phyloP scores from a whole-genome alignment of 75 land plant species.

The Larix kaempferi region DNA sequence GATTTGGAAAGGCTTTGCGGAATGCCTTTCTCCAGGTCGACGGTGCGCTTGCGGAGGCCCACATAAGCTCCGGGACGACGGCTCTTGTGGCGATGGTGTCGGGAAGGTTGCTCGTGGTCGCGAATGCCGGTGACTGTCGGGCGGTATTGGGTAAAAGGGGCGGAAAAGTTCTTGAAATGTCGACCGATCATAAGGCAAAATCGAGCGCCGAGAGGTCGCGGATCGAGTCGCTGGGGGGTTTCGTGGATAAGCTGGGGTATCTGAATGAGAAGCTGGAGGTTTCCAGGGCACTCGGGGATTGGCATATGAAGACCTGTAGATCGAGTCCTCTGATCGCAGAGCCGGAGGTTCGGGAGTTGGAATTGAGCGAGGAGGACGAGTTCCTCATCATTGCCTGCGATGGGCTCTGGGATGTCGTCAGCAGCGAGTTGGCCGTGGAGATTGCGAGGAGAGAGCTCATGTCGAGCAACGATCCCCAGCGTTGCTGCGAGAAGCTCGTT shows the following conservation, averaged over 20 bases:
- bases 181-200: conserved; percentile 12
- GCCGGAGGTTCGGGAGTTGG: neutral
- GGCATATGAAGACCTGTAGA: no score
- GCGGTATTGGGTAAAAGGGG: conserved; percentile 5
- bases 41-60: neutral
- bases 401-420: conserved; percentile 13
- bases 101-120: conserved; percentile 2
- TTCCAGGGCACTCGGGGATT: conserved; percentile 9
- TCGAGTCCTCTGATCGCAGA: conserved; percentile 1
- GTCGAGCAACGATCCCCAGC: conserved; percentile 1
- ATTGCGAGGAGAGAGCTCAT: conserved; percentile 4
- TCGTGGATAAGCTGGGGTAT: neutral
- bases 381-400: conserved; percentile 13
- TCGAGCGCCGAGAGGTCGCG: conserved; percentile 3
- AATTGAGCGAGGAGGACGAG: conserved; percentile 8
- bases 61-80: conserved; percentile 4
- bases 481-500: neutral
- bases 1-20: neutral
- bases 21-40: conserved; percentile 3
- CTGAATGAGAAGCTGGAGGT: conserved; percentile 5
- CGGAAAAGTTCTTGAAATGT: conserved; percentile 5
- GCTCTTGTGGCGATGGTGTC: conserved; percentile 8
- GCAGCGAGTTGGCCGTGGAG: neutral
- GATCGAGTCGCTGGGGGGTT: conserved; percentile 13
- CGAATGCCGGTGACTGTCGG: conserved; percentile 18